phyloP scores from a whole-genome alignment of 352 stramenopile species.

The Globisporangium paroecandrum region DNA sequence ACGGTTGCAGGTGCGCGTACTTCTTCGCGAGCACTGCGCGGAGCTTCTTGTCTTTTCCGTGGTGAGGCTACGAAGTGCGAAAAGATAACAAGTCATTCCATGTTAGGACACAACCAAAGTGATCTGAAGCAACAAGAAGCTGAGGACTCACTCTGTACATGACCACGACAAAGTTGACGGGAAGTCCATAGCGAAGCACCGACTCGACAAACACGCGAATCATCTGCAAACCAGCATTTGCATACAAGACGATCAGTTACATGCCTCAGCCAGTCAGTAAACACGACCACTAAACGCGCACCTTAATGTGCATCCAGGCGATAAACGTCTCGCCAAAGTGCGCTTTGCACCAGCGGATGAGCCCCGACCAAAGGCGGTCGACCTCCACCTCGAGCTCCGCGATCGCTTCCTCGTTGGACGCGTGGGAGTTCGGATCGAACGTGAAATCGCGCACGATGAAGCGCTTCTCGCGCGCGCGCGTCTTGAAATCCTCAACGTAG shows the following conservation, averaged over 20 bases:
- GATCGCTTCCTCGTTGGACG: constrained; percentile 86
- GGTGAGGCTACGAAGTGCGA: constrained; percentile 48
- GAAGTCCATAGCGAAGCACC: constrained; percentile 96
- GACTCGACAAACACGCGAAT: constrained; percentile 97
- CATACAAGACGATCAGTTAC: background rate
- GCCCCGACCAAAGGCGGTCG: constrained; percentile 91
- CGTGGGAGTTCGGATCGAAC: constrained; percentile 89
- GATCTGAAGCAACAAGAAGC: constrained; percentile 6
- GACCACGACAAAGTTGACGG: constrained; percentile 92
- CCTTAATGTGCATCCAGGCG: constrained; percentile 98
- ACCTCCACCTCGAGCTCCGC: constrained; percentile 88
- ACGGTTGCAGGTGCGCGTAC: constrained; percentile 81
- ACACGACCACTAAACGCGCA: constrained; percentile 23
- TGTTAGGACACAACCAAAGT: constrained; percentile 1
- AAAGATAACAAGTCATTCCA: background rate
- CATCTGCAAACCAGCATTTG: constrained; percentile 31
- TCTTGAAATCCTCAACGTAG: constrained; percentile 94
- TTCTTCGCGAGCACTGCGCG: constrained; percentile 76
- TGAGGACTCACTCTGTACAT: constrained; percentile 64
- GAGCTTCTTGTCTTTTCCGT: constrained; percentile 83
- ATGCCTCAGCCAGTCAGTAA: background rate
- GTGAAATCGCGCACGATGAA: constrained; percentile 90
- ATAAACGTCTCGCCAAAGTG: constrained; percentile 98
- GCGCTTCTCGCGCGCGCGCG: constrained; percentile 91
- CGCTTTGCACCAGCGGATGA: constrained; percentile 97